Percentiles rank a stretch among this genome's conserved stretches.
Evolutionary conservation across 148 eudicot species (phyloP).

Genomic region (Arbutus unedo): DNA sequence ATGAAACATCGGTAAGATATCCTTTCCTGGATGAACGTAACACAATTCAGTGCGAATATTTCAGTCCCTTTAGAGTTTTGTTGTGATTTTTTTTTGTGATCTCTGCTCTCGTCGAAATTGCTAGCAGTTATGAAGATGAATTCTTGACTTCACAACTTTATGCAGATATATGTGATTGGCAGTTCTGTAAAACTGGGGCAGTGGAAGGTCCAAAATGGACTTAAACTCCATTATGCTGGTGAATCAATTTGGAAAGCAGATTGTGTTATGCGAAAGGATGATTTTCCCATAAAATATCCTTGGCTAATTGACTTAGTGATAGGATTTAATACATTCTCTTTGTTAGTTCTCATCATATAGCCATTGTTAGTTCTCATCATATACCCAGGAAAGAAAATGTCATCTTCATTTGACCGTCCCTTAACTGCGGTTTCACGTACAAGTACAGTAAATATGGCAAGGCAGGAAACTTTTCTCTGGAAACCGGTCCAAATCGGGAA

Average conservation of each 20-base stretch:
- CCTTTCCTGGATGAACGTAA: conserved; percentile 12
- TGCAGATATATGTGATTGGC: conserved; percentile 84
- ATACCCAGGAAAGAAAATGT: neutral
- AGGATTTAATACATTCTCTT: neutral
- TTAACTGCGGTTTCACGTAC: conserved; percentile 61
- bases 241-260: conserved; percentile 85
- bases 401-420: conserved; percentile 28
- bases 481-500: conserved; percentile 74
- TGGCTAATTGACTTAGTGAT: conserved; percentile 26
- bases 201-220: conserved; percentile 71
- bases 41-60: neutral
- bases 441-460: conserved; percentile 69
- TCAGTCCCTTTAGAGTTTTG: neutral
- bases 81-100: neutral
- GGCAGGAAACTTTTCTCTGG: conserved; percentile 53
- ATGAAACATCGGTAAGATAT: conserved; percentile 70
- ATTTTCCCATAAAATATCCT: conserved; percentile 95
- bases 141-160: conserved; percentile 3
- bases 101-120: neutral
- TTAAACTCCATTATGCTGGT: conserved; percentile 75
- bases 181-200: conserved; percentile 71
- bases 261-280: conserved; percentile 59
- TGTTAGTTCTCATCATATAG: neutral
- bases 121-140: neutral
- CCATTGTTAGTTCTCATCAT: neutral